A percentile compares a stretch with the other conserved stretches of the same genome.
Conservation (phyloP, 768 basidiomycete genomes). For the Serendipita sp. region DNA sequence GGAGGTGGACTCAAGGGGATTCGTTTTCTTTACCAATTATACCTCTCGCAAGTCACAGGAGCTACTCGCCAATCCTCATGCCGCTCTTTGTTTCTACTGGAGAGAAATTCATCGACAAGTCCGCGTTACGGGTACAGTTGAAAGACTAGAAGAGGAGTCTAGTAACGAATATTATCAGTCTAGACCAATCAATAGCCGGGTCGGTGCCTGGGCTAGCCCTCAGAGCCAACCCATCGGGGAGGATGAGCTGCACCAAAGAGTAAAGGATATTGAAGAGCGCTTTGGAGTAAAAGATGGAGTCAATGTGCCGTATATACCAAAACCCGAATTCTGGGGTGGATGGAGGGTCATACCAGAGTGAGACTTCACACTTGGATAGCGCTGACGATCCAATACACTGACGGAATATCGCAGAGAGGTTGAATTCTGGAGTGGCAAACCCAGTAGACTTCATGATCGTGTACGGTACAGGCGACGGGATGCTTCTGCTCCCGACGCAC, state of each 20-base stretch:
- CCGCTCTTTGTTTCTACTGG: slow-evolving; percentile 85
- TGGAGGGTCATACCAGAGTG: slow-evolving; percentile 88
- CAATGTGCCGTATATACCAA: slow-evolving; percentile 38
- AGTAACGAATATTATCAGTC: slow-evolving; percentile 68
- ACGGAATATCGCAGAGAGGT: slow-evolving; percentile 45
- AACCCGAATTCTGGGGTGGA: slow-evolving; percentile 92
- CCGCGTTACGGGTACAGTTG: slow-evolving; percentile 69
- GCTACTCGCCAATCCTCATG: slow-evolving; percentile 57
- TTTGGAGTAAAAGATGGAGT: slow-evolving; percentile 33
- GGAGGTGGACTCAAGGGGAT: slow-evolving; percentile 72
- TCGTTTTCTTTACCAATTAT: slow-evolving; percentile 97
- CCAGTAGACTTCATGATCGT: slow-evolving; percentile 86
- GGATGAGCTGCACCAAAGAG: slow-evolving; percentile 42
- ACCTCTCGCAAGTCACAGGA: slow-evolving; percentile 81
- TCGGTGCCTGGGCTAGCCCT: slow-evolving; percentile 88
- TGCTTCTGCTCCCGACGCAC: slow-evolving; percentile 29
- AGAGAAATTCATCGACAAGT: slow-evolving; percentile 55
- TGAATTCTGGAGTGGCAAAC: slow-evolving; percentile 95
- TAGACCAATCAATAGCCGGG: slow-evolving; percentile 64
- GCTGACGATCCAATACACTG: not conserved
- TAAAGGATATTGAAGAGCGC: slow-evolving; percentile 39
- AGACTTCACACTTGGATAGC: slow-evolving; percentile 16
- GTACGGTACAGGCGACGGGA: slow-evolving; percentile 52
- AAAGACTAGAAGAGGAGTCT: slow-evolving; percentile 55
- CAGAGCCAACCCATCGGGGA: slow-evolving; percentile 73